Conservation (phyloP, 2,329 filamentous ascomycete genomes). For the Orbilia quercus region DNA sequence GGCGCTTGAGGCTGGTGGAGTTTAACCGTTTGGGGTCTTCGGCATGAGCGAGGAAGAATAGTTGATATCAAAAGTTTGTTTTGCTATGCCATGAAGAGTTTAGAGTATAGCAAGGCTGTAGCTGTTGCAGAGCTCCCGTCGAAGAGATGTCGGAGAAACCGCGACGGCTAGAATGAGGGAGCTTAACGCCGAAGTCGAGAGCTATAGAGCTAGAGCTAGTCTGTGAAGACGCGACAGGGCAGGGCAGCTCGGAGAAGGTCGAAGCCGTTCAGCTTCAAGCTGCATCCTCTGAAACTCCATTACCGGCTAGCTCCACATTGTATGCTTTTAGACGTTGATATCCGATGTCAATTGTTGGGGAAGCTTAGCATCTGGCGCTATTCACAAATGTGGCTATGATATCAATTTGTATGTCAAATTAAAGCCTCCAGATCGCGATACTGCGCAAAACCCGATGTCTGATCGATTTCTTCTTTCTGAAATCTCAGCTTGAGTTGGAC, state of each 20-base stretch:
- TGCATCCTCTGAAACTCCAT: background rate
- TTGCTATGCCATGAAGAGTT: conserved; percentile 7
- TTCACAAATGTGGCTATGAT: no score
- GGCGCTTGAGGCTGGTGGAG: conserved; percentile 46
- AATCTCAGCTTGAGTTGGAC: no score
- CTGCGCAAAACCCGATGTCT: no score
- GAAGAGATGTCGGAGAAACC: conserved; percentile 17
- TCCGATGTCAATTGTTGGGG: background rate
- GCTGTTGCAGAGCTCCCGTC: conserved; percentile 2
- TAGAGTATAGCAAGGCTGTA: conserved; percentile 22
- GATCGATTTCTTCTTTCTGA: no score
- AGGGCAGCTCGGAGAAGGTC: background rate
- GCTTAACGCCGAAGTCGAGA: conserved; percentile 23
- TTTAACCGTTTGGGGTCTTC: background rate
- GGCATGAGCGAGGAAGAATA: conserved; percentile 16
- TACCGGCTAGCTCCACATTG: background rate
- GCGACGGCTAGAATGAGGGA: background rate
- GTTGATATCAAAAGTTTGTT: no score
- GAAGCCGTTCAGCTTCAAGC: background rate
- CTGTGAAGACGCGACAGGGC: conserved; percentile 34
- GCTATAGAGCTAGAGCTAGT: no score
- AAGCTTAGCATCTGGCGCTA: background rate
- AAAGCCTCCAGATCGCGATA: no score
- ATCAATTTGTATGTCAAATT: no score
- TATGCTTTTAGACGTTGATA: background rate